A percentile compares a stretch with the other conserved stretches of the same genome.
These are phyloP conservation scores for Beauveria bassiana DNA, from an alignment of 2,329 filamentous ascomycete species.

Conservation along the genomic window DNA sequence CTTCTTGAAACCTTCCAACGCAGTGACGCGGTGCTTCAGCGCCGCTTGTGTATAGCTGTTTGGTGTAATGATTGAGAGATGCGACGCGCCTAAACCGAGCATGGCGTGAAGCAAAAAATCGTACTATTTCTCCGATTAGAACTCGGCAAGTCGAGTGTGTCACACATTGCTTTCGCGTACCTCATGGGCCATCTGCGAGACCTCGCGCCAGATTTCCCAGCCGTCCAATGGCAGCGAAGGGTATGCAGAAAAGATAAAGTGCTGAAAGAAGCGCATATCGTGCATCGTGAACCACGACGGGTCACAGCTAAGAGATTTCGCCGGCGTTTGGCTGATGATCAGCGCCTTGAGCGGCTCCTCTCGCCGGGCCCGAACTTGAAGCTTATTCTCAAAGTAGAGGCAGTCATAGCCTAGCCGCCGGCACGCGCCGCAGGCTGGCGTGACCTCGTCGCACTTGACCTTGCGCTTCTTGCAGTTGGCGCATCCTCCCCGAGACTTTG, in stretches of 20 bases:
- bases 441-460: conserved; percentile 36
- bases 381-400: conserved; percentile 20
- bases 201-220: conserved; percentile 27
- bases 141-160: background rate
- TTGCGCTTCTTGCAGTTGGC: conserved; percentile 28
- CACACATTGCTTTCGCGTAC: conserved; percentile 17
- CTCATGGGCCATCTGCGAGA: conserved; percentile 29
- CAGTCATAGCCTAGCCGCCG: conserved; percentile 28
- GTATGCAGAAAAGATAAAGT: conserved; percentile 40
- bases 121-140: conserved; percentile 20
- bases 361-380: background rate
- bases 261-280: conserved; percentile 45
- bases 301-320: conserved; percentile 15
- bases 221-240: conserved; percentile 31
- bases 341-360: background rate
- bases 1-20: conserved; percentile 10
- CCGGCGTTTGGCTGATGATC: background rate
- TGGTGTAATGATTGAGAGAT: conserved; percentile 7
- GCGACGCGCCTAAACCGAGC: conserved; percentile 25
- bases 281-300: conserved; percentile 28
- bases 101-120: conserved; percentile 35
- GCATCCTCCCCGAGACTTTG: conserved; percentile 27
- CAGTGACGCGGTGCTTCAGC: conserved; percentile 4
- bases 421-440: conserved; percentile 29
- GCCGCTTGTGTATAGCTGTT: conserved; percentile 2